Evolutionary conservation across 2,329 filamentous ascomycete genomes (phyloP).

Genomic region (Hypoxylon sp.): DNA sequence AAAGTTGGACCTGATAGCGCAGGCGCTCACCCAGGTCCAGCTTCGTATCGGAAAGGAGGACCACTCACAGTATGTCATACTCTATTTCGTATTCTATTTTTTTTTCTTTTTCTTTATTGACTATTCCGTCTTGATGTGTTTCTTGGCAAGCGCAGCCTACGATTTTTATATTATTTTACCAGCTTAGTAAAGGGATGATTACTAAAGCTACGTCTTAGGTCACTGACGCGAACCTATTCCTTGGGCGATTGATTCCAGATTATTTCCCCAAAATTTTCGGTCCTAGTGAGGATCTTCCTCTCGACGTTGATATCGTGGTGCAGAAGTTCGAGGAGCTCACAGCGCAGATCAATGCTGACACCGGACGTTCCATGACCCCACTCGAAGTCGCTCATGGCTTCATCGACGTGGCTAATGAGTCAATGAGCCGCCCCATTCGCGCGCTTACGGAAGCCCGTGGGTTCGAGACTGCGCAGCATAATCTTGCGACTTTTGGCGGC

Average conservation of each 20-base stretch:
- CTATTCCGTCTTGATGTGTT: background rate
- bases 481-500: slow-evolving; percentile 49
- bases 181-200: background rate
- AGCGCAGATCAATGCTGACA: slow-evolving; percentile 58
- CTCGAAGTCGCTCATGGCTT: slow-evolving; percentile 75
- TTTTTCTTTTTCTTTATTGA: background rate
- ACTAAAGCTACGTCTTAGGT: slow-evolving; percentile 5
- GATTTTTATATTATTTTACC: too few relatives aligned
- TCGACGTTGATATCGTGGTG: slow-evolving; percentile 60
- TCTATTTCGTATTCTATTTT: background rate
- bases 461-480: slow-evolving; percentile 53
- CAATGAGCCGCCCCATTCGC: slow-evolving; percentile 82
- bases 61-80: slow-evolving; percentile 72
- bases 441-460: slow-evolving; percentile 70
- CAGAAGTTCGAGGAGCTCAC: slow-evolving; percentile 61
- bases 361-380: slow-evolving; percentile 50
- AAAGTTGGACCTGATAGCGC: slow-evolving; percentile 82
- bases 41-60: slow-evolving; percentile 80
- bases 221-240: slow-evolving; percentile 79
- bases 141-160: too few relatives aligned
- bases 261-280: slow-evolving; percentile 83
- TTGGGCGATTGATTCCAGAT: slow-evolving; percentile 72
- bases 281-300: slow-evolving; percentile 72
- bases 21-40: slow-evolving; percentile 78
- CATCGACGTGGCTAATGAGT: slow-evolving; percentile 81